Conservation (phyloP, 495 filamentous ascomycete species). For the Hyphodiscus hymeniophilus region DNA sequence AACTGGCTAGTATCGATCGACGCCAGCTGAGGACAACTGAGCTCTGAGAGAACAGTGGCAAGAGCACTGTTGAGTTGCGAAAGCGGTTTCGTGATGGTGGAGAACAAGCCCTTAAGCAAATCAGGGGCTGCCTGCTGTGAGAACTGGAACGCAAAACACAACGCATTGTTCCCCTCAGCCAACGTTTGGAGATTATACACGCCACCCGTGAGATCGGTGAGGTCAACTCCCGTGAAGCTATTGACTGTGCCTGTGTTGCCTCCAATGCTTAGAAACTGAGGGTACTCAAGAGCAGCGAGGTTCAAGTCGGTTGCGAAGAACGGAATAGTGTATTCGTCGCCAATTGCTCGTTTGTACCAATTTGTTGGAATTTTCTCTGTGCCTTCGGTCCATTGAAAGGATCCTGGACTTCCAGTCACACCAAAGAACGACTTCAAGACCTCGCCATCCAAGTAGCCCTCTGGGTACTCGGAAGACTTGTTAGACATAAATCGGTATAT, state of each 20-base stretch:
- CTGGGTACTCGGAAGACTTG: slow-evolving; percentile 35
- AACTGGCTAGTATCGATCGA: slow-evolving; percentile 21
- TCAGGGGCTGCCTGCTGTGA: slow-evolving; percentile 37
- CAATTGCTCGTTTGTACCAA: slow-evolving; percentile 15
- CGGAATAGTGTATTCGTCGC: slow-evolving; percentile 18
- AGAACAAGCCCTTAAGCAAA: slow-evolving; percentile 22
- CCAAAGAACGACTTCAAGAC: slow-evolving; percentile 40
- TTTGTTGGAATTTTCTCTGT: slow-evolving; percentile 46
- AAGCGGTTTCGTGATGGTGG: slow-evolving; percentile 28
- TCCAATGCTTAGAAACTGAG: slow-evolving; percentile 34
- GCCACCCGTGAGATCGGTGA: slow-evolving; percentile 38
- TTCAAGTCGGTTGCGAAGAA: slow-evolving; percentile 20
- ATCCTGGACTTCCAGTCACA: slow-evolving; percentile 30
- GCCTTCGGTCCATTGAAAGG: slow-evolving; percentile 35
- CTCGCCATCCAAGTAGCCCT: slow-evolving; percentile 34
- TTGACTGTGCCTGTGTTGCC: slow-evolving; percentile 50
- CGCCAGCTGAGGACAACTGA: slow-evolving; percentile 20
- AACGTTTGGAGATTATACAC: slow-evolving; percentile 32
- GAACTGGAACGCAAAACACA: slow-evolving; percentile 38
- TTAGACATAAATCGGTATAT: slow-evolving; percentile 37
- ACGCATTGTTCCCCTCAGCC: slow-evolving; percentile 34
- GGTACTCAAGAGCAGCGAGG: slow-evolving; percentile 24
- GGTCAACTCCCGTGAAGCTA: slow-evolving; percentile 45
- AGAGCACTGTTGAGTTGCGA: slow-evolving; percentile 16
- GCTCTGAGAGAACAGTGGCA: not conserved